Evolutionary conservation across 805 yeast species (phyloP).

Genomic region (Wickerhamomyces strasburgensis): DNA sequence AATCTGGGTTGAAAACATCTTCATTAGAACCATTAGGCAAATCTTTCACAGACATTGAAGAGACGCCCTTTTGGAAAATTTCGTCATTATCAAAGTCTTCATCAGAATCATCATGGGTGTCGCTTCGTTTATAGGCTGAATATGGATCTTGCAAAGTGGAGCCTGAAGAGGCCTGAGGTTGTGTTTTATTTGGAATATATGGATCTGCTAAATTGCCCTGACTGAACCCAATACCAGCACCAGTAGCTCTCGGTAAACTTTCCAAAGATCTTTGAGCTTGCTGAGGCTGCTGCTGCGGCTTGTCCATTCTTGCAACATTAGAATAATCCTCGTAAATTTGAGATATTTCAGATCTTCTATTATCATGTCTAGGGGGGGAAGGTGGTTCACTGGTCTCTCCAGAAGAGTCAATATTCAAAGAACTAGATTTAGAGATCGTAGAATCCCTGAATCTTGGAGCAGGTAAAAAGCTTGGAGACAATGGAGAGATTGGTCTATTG

Average conservation of each 20-base stretch:
- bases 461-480: conserved; percentile 34
- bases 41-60: conserved; percentile 15
- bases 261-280: conserved; percentile 4
- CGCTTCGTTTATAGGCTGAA: conserved; percentile 4
- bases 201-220: conserved; percentile 12
- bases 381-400: conserved; percentile 9
- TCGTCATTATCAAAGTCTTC: conserved; percentile 27
- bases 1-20: conserved; percentile 27
- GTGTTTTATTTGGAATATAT: conserved; percentile 6
- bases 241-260: conserved; percentile 11
- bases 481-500: conserved; percentile 28
- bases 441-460: conserved; percentile 27
- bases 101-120: conserved; percentile 13
- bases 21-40: conserved; percentile 2
- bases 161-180: neutral
- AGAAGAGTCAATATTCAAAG: conserved; percentile 15
- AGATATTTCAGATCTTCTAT: conserved; percentile 27
- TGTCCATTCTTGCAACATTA: conserved; percentile 17
- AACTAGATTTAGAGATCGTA: conserved; percentile 18
- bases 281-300: neutral
- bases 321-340: conserved; percentile 31
- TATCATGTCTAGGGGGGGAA: conserved; percentile 13
- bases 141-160: conserved; percentile 14
- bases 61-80: conserved; percentile 22
- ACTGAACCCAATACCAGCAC: conserved; percentile 10